Percentiles rank a stretch among this genome's conserved stretches.
Evolutionary conservation across 2,329 filamentous ascomycete genomes (phyloP).

Genomic region (Diplodia scrobiculata): DNA sequence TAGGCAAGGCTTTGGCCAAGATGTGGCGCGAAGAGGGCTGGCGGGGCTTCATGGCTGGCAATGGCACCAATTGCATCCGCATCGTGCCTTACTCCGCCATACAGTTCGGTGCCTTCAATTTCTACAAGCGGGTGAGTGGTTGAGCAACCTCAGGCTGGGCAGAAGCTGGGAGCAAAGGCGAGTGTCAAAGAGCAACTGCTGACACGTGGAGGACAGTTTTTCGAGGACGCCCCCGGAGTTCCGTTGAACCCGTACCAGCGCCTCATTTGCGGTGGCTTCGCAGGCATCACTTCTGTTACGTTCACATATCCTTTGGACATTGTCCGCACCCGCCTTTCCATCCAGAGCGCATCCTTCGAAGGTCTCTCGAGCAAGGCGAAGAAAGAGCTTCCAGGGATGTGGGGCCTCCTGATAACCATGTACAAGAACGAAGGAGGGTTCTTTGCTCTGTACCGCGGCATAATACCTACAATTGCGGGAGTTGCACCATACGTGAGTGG

Average conservation of each 20-base stretch:
- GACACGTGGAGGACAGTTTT: slow-evolving; percentile 56
- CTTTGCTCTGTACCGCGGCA: slow-evolving; percentile 85
- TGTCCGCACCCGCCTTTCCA: slow-evolving; percentile 90
- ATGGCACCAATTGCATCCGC: slow-evolving; percentile 96
- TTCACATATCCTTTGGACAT: slow-evolving; percentile 97
- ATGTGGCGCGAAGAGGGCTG: slow-evolving; percentile 98
- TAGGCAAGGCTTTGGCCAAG: slow-evolving; percentile 83
- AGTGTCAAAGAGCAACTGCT: not conserved
- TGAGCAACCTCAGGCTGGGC: not conserved
- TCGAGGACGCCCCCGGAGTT: slow-evolving; percentile 72
- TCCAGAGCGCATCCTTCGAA: slow-evolving; percentile 94
- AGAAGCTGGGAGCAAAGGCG: not conserved
- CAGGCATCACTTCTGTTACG: slow-evolving; percentile 92
- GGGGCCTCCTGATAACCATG: slow-evolving; percentile 77
- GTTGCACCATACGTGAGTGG: slow-evolving; percentile 80
- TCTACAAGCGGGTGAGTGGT: slow-evolving; percentile 81
- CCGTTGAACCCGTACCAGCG: slow-evolving; percentile 73
- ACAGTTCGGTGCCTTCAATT: slow-evolving; percentile 96
- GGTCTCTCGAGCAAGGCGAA: slow-evolving; percentile 57
- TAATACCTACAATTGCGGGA: slow-evolving; percentile 88
- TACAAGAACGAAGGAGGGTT: slow-evolving; percentile 89
- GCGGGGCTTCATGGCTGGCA: slow-evolving; percentile 95
- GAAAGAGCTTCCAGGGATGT: slow-evolving; percentile 83
- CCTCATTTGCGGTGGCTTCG: slow-evolving; percentile 84
- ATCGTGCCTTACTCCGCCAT: slow-evolving; percentile 98